phyloP scores from a whole-genome alignment of 139 green algal genomes.

The Trebouxia sp. region DNA sequence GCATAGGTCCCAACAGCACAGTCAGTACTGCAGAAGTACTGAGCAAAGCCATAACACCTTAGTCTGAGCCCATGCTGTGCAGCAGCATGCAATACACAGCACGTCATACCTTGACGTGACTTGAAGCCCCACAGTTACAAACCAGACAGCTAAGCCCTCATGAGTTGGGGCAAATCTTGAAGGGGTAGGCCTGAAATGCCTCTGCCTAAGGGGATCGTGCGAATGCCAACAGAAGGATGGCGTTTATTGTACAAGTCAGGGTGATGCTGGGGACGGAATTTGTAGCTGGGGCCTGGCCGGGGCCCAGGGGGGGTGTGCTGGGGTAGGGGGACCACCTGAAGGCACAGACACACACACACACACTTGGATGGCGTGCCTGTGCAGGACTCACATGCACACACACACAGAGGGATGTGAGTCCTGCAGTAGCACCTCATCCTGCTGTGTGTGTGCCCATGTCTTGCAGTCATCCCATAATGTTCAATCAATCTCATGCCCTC shows the following conservation, averaged over 20 bases:
- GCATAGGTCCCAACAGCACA: too few species aligned
- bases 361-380: neutral
- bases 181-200: neutral
- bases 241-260: conserved; percentile 1
- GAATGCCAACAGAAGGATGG: neutral
- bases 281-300: conserved; percentile 17
- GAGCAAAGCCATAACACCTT: too few species aligned
- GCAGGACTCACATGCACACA: conserved; percentile 27
- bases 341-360: conserved; percentile 19
- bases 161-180: neutral
- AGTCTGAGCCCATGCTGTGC: too few species aligned
- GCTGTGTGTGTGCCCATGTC: neutral
- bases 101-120: neutral
- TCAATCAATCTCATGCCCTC: too few species aligned
- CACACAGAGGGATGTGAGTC: conserved; percentile 23
- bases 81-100: too few species aligned
- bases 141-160: neutral
- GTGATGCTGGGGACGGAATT: neutral
- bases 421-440: conserved; percentile 18
- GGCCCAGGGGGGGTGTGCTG: neutral
- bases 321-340: neutral
- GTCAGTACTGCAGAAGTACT: too few species aligned
- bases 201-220: neutral
- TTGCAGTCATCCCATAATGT: too few species aligned
- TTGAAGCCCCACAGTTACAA: neutral